Base-by-base conservation (phyloP, 345 rosid genomes). In the Bruguiera sexangula region DNA sequence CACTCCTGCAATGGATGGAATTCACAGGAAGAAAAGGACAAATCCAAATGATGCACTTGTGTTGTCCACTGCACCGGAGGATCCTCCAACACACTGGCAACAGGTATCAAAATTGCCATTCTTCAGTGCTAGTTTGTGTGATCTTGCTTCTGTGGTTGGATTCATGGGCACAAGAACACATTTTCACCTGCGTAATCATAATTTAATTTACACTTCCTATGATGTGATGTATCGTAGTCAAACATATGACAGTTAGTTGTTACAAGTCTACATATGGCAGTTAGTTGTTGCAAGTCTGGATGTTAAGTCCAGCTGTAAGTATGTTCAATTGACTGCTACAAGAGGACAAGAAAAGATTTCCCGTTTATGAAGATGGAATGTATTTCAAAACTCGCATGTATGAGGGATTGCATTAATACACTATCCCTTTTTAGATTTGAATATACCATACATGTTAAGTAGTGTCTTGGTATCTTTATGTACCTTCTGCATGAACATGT, bases 11-110 rank as follows among this genome's bases (percentile, higher is more conserved):
- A n/a, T 72, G 34, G 91, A 92, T 77, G 85, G 75, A 75, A 80
- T 78, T 68, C 85, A 75, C 68, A 79, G 77, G 75, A 95, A 83
- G 82, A 95, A 87, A 78, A 83, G 93, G 37, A 66, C 83, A 73
- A 85, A 85, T 75, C 94, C 89, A 16, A 86, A 76, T 77, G 88
- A 86, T 70, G 75, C 89, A 53, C 83, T 90, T 68, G 85, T 85
- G 67, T 83, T 95, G 62, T 95, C 99, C 59, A 92, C 99, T 53
- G 86, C 98, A 56, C 99, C 98, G 0, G 99, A 92, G 85, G 89
- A 91, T 59, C 89, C 92, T 52, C 94, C 96, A 65, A 94, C 96
- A 52, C 98, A 94, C 78, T 94, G 97, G 98, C 90, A 94, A 78
- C 98, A 94, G 92, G 99, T 92, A 85, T 19, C 53, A 34, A 19